A percentile compares a stretch with the other conserved stretches of the same genome.
Conservation (phyloP, 768 basidiomycete species). For the Hemileccinum impolitum region DNA sequence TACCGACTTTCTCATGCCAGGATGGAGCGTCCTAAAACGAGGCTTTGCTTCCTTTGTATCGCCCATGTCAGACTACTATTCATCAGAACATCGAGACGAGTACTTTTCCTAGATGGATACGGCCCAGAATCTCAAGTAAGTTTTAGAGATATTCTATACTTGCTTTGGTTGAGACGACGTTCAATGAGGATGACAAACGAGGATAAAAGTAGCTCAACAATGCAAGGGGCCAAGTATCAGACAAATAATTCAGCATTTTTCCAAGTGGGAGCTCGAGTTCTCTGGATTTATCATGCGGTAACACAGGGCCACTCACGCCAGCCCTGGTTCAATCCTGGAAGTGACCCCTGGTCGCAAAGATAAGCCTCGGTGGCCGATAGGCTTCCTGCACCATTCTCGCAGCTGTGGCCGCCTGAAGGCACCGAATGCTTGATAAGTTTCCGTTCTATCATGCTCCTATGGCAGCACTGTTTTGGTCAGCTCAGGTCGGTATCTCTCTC, state of each 20-base stretch:
- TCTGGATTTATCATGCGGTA: neutral
- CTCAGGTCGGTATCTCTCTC: neutral
- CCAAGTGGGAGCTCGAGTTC: conserved; percentile 10
- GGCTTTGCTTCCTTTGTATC: neutral
- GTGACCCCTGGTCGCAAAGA: neutral
- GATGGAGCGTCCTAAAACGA: neutral
- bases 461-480: neutral
- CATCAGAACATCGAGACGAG: too few relatives aligned
- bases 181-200: too few relatives aligned
- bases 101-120: too few relatives aligned
- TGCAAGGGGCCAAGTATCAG: too few relatives aligned
- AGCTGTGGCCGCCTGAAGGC: conserved; percentile 1
- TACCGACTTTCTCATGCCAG: conserved; percentile 10
- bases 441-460: neutral
- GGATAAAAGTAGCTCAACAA: too few relatives aligned
- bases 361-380: conserved; percentile 7
- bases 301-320: neutral
- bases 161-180: too few relatives aligned
- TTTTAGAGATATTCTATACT: too few relatives aligned
- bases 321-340: neutral
- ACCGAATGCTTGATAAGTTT: neutral
- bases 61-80: neutral
- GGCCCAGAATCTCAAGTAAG: too few relatives aligned
- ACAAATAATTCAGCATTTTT: conserved; percentile 4
- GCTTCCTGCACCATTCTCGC: neutral